Evolutionary conservation across 805 yeast species (phyloP), one percentile per base, ranked within the genome.

Genomic region (Candida taoyuanica): DNA sequence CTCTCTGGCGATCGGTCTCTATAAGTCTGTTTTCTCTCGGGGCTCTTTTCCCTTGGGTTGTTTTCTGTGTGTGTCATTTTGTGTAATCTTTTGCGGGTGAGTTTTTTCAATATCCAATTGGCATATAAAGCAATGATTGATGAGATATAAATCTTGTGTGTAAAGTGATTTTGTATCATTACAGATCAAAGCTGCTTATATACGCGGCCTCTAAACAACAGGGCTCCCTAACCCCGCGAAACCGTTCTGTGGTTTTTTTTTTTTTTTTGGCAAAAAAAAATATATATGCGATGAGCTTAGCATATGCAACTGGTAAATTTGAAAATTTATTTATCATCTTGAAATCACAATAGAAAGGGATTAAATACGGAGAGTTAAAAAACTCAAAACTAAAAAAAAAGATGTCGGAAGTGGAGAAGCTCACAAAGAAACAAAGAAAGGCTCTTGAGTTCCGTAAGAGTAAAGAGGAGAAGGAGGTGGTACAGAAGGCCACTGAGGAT

Each of bases 391-490:
- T 25, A 25, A n/a, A 7, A 12, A 12, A 7, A 25, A 25, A 24
- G 13, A 46, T 42, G 49, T 31, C 42, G 29, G 55, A 49, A 30
- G 36, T 43, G 37, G 56, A 55, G 59, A 78, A 76, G 55, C 63
- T 79, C 19, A 74, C 81, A n/a, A 80, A 79, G 65, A 80, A 78
- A 52, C 78, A 81, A 57, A 66, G 65, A 39, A 80, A 80, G 54
- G 82, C 84, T 9, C 67, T 77, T 30, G 75, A 73, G 52, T 80
- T 78, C 59, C 66, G 74, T 37, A 59, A 60, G 42, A 64, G 62
- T 44, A 60, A 50, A 14, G 45, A 47, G 23, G 41, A 33, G 19
- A 43, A 43, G 25, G 40, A 36, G 15, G 47, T 59, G 1, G 55
- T 58, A 32, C 47, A 46, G 19, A 55, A 52, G 25, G 50, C 53